Percentiles rank a stretch among this genome's conserved stretches.
Evolutionary conservation across 192 early-diverging fungal genomes (phyloP).

Genomic region (Jimgerdemannia lactiflua): DNA sequence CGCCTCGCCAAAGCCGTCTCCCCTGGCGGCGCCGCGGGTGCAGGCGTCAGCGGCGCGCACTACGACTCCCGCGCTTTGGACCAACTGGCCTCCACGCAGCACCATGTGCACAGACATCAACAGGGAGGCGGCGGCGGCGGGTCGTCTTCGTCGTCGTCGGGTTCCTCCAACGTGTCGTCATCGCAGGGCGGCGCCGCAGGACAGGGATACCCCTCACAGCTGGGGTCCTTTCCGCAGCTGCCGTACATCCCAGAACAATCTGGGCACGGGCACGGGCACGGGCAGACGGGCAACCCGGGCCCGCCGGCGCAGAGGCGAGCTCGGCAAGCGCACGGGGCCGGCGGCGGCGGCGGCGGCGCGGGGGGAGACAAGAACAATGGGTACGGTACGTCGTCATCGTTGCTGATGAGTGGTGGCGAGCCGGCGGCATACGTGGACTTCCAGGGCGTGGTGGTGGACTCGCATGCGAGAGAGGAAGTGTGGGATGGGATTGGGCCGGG

Average conservation of each 20-base stretch:
- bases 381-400: not conserved
- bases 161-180: not conserved
- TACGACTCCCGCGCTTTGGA: not conserved
- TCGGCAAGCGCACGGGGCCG: not conserved
- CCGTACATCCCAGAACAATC: not conserved
- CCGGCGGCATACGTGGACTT: not conserved
- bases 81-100: not conserved
- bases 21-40: conserved; percentile 1
- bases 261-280: no score
- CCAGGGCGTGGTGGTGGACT: not conserved
- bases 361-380: not conserved
- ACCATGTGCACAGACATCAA: not conserved
- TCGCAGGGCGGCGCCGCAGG: not conserved
- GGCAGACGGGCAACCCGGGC: no score
- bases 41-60: not conserved
- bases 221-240: not conserved
- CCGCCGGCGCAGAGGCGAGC: not conserved
- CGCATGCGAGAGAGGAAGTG: not conserved
- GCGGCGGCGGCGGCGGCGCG: no score
- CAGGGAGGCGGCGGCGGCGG: not conserved
- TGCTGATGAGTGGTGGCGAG: not conserved
- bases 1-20: conserved; percentile 7
- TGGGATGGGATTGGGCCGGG: not conserved
- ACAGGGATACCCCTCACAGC: not conserved
- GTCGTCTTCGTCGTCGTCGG: no score